Evolutionary conservation across 192 early-diverging fungal genomes (phyloP).

Genomic region (Coemansia sp.): DNA sequence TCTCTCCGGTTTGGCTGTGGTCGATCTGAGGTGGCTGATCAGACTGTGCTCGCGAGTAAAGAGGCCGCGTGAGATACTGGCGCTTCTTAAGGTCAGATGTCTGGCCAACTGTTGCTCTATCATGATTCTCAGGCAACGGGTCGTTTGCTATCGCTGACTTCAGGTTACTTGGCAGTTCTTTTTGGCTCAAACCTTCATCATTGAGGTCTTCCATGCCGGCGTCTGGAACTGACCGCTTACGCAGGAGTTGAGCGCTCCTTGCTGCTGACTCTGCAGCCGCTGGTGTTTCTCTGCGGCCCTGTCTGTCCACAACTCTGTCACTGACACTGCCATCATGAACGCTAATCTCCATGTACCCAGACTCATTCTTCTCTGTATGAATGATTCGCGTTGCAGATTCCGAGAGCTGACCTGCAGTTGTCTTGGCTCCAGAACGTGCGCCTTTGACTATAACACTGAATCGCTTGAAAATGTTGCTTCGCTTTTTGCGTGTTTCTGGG

Average conservation of each 20-base stretch:
- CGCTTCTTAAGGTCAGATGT: conserved; percentile 11
- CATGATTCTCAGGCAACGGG: background rate
- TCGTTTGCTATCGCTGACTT: background rate
- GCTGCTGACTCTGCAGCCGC: background rate
- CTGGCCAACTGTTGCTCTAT: background rate
- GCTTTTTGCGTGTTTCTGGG: conserved; percentile 29
- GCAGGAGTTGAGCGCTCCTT: background rate
- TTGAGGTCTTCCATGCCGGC: background rate
- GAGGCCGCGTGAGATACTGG: conserved; percentile 34
- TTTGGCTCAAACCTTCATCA: background rate
- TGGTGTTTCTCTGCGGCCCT: background rate
- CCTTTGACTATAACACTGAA: conserved; percentile 48
- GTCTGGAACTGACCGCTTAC: background rate
- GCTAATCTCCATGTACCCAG: conserved; percentile 47
- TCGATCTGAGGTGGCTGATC: background rate
- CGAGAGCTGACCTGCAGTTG: conserved; percentile 4
- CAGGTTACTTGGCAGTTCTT: background rate
- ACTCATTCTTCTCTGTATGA: conserved; percentile 33
- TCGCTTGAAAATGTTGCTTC: conserved; percentile 46
- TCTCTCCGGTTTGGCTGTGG: background rate
- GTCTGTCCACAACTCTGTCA: background rate
- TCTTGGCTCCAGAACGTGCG: conserved; percentile 21
- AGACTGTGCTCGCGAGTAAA: conserved; percentile 4
- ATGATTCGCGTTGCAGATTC: conserved; percentile 32
- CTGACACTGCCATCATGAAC: conserved; percentile 19